These are phyloP conservation scores for Ephemerocybe angulata DNA, from an alignment of 768 basidiomycete species.

Conservation along the genomic window DNA sequence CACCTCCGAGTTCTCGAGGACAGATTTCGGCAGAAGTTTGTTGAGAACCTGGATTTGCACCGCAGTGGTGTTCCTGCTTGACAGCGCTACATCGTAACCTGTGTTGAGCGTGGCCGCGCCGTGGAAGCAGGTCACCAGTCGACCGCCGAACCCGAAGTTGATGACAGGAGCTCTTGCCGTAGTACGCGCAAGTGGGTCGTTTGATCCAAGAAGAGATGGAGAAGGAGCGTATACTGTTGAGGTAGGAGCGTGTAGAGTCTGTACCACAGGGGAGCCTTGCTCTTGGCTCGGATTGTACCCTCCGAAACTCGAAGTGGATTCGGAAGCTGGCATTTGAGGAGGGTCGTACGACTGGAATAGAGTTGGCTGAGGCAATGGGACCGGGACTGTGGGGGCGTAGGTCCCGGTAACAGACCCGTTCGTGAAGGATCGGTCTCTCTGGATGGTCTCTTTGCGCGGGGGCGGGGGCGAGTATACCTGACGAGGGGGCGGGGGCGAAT, in stretches of 20 bases:
- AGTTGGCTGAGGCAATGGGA: background rate
- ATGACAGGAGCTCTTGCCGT: slow-evolving; percentile 73
- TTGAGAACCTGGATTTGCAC: slow-evolving; percentile 66
- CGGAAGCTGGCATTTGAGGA: background rate
- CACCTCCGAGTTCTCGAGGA: slow-evolving; percentile 47
- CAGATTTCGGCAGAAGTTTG: slow-evolving; percentile 66
- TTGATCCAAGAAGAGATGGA: slow-evolving; percentile 75
- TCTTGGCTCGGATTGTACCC: background rate
- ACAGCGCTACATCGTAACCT: slow-evolving; percentile 75
- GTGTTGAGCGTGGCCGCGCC: slow-evolving; percentile 60
- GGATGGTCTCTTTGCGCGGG: background rate
- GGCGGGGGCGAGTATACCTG: background rate
- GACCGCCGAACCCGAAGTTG: slow-evolving; percentile 93
- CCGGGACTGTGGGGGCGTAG: background rate
- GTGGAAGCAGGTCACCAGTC: slow-evolving; percentile 86
- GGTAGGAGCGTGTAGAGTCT: slow-evolving; percentile 8
- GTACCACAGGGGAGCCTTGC: background rate
- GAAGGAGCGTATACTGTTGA: slow-evolving; percentile 70
- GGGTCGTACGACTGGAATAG: background rate
- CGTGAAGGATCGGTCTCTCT: background rate
- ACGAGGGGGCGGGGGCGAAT: background rate
- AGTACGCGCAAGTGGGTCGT: slow-evolving; percentile 77
- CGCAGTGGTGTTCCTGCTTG: slow-evolving; percentile 64
- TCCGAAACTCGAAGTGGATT: background rate
- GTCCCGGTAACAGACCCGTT: background rate